Conservation (phyloP, 1,284 basidiomycete species). For the Irpex sp. region DNA sequence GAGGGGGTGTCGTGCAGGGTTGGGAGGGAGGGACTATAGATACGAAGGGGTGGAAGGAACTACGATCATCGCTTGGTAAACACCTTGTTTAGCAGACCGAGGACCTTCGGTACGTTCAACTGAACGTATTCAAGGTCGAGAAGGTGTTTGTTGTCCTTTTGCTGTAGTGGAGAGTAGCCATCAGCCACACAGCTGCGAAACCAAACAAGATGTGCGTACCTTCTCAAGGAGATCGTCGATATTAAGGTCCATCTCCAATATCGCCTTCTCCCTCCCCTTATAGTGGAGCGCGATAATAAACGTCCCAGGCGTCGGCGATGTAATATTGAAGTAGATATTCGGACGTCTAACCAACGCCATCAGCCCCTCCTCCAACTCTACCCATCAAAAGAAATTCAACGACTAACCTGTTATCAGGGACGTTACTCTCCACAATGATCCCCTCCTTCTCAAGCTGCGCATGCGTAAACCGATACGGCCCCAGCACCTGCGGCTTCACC, state of each 20-base stretch:
- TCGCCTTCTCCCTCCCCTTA: slow-evolving; percentile 98
- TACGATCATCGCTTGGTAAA: slow-evolving; percentile 71
- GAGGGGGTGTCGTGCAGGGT: too few species aligned
- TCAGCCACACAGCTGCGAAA: slow-evolving; percentile 9
- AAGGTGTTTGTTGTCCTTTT: slow-evolving; percentile 96
- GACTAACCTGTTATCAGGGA: slow-evolving; percentile 90
- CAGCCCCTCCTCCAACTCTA: slow-evolving; percentile 3
- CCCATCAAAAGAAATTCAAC: background rate
- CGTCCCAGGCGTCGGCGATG: slow-evolving; percentile 94
- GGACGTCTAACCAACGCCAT: slow-evolving; percentile 59
- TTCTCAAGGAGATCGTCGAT: slow-evolving; percentile 98
- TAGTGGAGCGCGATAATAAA: slow-evolving; percentile 99
- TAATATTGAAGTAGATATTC: slow-evolving; percentile 98
- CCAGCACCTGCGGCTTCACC: slow-evolving; percentile 78
- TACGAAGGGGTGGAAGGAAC: background rate
- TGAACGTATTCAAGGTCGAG: slow-evolving; percentile 98
- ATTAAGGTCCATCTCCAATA: slow-evolving; percentile 99
- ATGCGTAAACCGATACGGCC: slow-evolving; percentile 96
- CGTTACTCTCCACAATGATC: slow-evolving; percentile 98
- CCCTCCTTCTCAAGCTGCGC: slow-evolving; percentile 98
- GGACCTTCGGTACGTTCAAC: slow-evolving; percentile 91
- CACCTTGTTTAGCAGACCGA: slow-evolving; percentile 88
- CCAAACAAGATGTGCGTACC: slow-evolving; percentile 37
- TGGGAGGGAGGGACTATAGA: background rate
- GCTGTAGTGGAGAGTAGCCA: slow-evolving; percentile 42